phyloP scores from a whole-genome alignment of 805 yeast species.

The Candida fluviatilis region DNA sequence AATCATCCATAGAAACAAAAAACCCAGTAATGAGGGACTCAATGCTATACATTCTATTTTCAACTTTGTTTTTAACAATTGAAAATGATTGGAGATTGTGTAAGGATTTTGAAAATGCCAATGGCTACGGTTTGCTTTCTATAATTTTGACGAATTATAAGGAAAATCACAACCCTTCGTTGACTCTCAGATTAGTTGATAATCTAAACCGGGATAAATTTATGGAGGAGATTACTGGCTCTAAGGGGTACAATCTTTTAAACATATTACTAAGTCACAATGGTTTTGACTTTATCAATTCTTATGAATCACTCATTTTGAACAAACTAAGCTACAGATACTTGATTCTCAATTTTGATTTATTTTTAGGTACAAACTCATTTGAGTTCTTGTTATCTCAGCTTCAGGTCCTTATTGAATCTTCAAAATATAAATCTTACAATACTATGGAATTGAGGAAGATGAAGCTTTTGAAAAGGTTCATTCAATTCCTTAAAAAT shows the following conservation, averaged over 20 bases:
- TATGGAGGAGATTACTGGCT: slow-evolving; percentile 5
- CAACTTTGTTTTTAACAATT: slow-evolving; percentile 40
- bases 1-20: slow-evolving; percentile 26
- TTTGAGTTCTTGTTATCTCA: slow-evolving; percentile 55
- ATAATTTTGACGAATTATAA: slow-evolving; percentile 49
- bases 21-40: slow-evolving; percentile 14
- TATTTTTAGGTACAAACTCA: slow-evolving; percentile 58
- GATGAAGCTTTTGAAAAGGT: slow-evolving; percentile 44
- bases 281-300: slow-evolving; percentile 52
- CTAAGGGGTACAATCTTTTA: slow-evolving; percentile 29
- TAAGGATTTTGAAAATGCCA: slow-evolving; percentile 54
- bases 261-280: slow-evolving; percentile 46
- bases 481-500: slow-evolving; percentile 48
- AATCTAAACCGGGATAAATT: slow-evolving; percentile 7
- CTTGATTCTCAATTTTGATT: slow-evolving; percentile 51
- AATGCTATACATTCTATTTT: slow-evolving; percentile 30
- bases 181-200: slow-evolving; percentile 10
- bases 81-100: slow-evolving; percentile 46
- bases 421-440: slow-evolving; percentile 46
- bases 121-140: slow-evolving; percentile 58
- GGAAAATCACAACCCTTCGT: slow-evolving; percentile 13
- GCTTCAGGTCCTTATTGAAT: slow-evolving; percentile 49
- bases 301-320: slow-evolving; percentile 52
- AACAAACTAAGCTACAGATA: slow-evolving; percentile 55
- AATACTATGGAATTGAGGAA: slow-evolving; percentile 52